These are phyloP conservation scores for Leucosporidium creatinivorum DNA, from an alignment of 768 basidiomycete species.

Conservation along the genomic window DNA sequence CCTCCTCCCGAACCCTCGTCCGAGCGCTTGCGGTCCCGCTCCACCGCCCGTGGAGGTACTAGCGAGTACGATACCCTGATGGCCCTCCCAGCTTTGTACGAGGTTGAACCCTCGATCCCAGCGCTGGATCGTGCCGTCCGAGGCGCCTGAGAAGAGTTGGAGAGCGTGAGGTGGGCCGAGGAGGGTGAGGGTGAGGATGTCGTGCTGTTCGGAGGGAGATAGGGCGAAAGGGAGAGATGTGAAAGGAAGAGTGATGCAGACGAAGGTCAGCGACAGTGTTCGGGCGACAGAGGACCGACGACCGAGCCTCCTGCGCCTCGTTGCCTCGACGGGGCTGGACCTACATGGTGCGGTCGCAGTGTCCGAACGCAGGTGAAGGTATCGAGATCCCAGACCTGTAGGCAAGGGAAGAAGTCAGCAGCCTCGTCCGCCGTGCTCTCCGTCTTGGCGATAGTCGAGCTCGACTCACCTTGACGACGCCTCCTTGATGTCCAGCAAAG, in stretches of 20 bases:
- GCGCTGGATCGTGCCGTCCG: slow-evolving; percentile 61
- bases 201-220: slow-evolving; percentile 46
- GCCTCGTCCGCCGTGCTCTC: not conserved
- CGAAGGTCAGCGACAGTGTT: not conserved
- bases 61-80: slow-evolving; percentile 65
- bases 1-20: not conserved
- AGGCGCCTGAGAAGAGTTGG: slow-evolving; percentile 51
- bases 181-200: slow-evolving; percentile 72
- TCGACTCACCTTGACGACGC: slow-evolving; percentile 71
- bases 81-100: slow-evolving; percentile 72
- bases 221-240: too few species aligned
- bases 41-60: not conserved
- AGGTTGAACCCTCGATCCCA: slow-evolving; percentile 81
- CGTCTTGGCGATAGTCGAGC: not conserved
- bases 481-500: slow-evolving; percentile 90
- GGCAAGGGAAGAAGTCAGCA: not conserved
- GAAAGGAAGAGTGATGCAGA: not conserved
- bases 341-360: slow-evolving; percentile 74
- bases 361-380: slow-evolving; percentile 78
- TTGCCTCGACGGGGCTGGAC: slow-evolving; percentile 12
- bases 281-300: too few species aligned
- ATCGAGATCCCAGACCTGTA: slow-evolving; percentile 64
- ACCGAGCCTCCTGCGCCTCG: too few species aligned
- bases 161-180: slow-evolving; percentile 44
- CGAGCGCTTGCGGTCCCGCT: too few species aligned